Base-by-base conservation (phyloP, 768 basidiomycete genomes). In the Pholiota conissans region DNA sequence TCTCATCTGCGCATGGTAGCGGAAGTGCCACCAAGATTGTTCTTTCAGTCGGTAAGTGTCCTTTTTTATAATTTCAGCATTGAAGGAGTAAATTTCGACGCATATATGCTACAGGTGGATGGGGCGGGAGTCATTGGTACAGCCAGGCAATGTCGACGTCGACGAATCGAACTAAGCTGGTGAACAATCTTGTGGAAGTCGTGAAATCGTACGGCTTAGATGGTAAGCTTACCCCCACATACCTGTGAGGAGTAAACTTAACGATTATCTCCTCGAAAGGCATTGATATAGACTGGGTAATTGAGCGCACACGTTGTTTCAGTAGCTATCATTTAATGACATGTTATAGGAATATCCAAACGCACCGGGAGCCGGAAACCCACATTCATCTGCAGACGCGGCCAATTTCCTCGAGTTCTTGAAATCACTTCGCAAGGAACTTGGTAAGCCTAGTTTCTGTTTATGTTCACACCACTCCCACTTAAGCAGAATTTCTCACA, bases 341-440 rank as follows among this genome's bases (percentile, higher is more conserved):
- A 16, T n/a, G n/a, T n/a, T 11, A n/a, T 53, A 85, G 85, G 89
- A 90, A 76, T 91, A 90, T 67, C 89, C 89, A 6, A 86, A 84
- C 57, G 74, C 78, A 6, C 61, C 70, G 0, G 89, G 88, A 16
- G 75, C 76, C 6, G 84, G 85, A 18, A 89, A 93, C 65, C 77
- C 78, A 3, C 73, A 81, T 63, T 82, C 85, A 0, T 62, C 79
- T 9, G 57, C 72, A n/a, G 90, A 91, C 68, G 73, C 86, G 0
- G 81, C 80, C 3, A 89, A 91, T 69, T 77, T 86, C 34, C 73
- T 91, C 46, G 69, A 69, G 18, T 82, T 90, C 68, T 73, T 91
- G 56, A 76, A 80, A 55, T 68, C 75, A 3, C 77, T 93, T 5
- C 78, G 89, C 45, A 65, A 70, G 18, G 74, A 79, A 0, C 68